phyloP scores from a whole-genome alignment of 768 basidiomycete genomes.

The Rhodotorula paludigena region DNA sequence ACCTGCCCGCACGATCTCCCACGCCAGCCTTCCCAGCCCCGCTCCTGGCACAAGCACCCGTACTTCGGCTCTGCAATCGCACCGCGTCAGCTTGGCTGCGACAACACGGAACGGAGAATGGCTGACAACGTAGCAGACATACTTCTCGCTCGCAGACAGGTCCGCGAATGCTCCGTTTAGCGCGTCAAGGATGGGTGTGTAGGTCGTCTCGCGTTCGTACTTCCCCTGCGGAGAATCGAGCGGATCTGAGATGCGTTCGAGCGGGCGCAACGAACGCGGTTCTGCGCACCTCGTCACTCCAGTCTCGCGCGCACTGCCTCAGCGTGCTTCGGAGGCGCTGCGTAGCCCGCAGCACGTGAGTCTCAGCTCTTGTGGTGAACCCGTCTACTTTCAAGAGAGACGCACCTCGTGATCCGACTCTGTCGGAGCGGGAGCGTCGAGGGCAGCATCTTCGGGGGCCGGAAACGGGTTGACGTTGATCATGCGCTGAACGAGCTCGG shows the following conservation, averaged over 20 bases:
- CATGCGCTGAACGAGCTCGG: constrained; percentile 7
- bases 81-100: background rate
- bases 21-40: constrained; percentile 80
- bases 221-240: constrained; percentile 64
- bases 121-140: background rate
- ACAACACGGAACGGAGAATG: too few species aligned
- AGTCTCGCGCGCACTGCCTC: constrained; percentile 89
- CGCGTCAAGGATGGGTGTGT: constrained; percentile 73
- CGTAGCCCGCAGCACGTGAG: constrained; percentile 50
- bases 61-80: constrained; percentile 52
- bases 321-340: constrained; percentile 87
- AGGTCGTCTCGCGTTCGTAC: constrained; percentile 70
- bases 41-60: constrained; percentile 84
- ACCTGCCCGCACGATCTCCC: constrained; percentile 80
- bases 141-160: constrained; percentile 58
- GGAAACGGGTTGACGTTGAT: constrained; percentile 23
- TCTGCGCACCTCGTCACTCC: constrained; percentile 68
- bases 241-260: too few species aligned
- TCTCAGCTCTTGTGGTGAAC: background rate
- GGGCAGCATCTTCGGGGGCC: constrained; percentile 6
- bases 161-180: constrained; percentile 62
- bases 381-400: background rate
- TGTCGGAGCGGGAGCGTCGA: constrained; percentile 25
- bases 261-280: background rate
- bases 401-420: constrained; percentile 34